These are phyloP conservation scores for Agrostemma githago DNA, from an alignment of 148 eudicot species.

Conservation along the genomic window DNA sequence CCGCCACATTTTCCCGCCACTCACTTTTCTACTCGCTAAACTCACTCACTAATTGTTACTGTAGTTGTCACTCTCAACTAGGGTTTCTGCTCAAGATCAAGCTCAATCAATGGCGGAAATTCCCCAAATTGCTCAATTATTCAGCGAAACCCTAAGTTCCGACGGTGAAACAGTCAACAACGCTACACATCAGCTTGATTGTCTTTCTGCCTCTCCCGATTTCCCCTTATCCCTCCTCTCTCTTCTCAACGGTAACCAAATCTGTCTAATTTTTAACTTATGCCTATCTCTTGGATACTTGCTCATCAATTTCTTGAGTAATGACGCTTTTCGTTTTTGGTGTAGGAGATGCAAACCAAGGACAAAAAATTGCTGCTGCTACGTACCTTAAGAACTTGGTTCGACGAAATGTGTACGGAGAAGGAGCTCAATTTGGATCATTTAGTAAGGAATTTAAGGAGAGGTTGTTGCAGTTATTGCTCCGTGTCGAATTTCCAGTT, in stretches of 20 bases:
- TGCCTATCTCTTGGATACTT: background rate
- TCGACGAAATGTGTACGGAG: conserved; percentile 34
- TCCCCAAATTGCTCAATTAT: conserved; percentile 43
- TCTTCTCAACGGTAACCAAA: conserved; percentile 33
- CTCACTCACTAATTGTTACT: background rate
- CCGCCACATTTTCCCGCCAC: conserved; percentile 9
- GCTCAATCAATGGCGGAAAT: conserved; percentile 29
- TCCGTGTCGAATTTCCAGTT: conserved; percentile 43
- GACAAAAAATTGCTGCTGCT: conserved; percentile 66
- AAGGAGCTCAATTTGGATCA: conserved; percentile 24
- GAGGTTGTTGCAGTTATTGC: conserved; percentile 45
- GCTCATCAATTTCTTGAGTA: background rate
- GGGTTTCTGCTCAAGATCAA: conserved; percentile 13
- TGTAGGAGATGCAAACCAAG: conserved; percentile 44
- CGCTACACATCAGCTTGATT: conserved; percentile 52
- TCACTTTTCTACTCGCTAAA: background rate
- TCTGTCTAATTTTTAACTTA: background rate
- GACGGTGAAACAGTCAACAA: conserved; percentile 35
- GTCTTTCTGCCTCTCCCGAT: conserved; percentile 22
- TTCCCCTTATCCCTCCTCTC: conserved; percentile 26
- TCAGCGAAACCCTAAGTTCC: conserved; percentile 49
- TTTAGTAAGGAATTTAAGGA: conserved; percentile 58
- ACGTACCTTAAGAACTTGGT: conserved; percentile 70
- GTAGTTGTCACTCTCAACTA: background rate
- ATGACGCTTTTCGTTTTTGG: background rate